Evolutionary conservation across 179 eudicot species (phyloP).

Genomic region (Silene noctiflora): DNA sequence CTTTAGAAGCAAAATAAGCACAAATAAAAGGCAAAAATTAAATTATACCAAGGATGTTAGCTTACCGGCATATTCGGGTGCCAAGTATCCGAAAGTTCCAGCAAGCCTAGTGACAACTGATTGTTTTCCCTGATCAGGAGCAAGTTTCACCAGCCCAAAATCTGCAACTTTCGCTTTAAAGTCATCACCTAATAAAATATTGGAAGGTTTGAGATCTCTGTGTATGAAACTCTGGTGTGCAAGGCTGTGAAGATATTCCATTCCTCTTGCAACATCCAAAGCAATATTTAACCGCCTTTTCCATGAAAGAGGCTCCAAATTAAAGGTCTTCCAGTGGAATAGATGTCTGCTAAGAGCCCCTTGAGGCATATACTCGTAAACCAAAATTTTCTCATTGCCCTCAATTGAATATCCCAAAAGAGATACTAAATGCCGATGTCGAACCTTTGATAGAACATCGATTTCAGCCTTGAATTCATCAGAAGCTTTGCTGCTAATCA

Average conservation of each 20-base stretch:
- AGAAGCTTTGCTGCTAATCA: conserved; percentile 65
- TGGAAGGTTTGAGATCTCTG: conserved; percentile 86
- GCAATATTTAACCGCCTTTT: conserved; percentile 83
- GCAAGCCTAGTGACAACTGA: conserved; percentile 84
- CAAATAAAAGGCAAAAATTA: neutral
- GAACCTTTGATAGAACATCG: conserved; percentile 83
- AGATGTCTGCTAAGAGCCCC: conserved; percentile 94
- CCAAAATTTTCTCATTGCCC: conserved; percentile 78
- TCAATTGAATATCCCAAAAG: conserved; percentile 74
- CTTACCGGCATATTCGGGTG: conserved; percentile 99
- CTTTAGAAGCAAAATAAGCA: neutral
- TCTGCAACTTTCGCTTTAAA: conserved; percentile 84
- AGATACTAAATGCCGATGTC: conserved; percentile 88
- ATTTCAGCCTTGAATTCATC: conserved; percentile 83
- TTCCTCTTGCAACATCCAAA: conserved; percentile 86
- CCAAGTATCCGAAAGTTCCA: conserved; percentile 93
- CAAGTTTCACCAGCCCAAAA: conserved; percentile 91
- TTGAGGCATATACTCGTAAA: conserved; percentile 93
- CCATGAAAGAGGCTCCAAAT: conserved; percentile 85
- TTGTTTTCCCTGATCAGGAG: conserved; percentile 68
- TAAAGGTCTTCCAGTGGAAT: conserved; percentile 70
- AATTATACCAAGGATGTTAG: conserved; percentile 8
- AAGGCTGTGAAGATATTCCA: conserved; percentile 83
- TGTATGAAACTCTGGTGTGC: conserved; percentile 94
- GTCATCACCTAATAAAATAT: conserved; percentile 86